These are phyloP conservation scores for Crithidia sp. DNA, from an alignment of 208 protist species.

Conservation along the genomic window DNA sequence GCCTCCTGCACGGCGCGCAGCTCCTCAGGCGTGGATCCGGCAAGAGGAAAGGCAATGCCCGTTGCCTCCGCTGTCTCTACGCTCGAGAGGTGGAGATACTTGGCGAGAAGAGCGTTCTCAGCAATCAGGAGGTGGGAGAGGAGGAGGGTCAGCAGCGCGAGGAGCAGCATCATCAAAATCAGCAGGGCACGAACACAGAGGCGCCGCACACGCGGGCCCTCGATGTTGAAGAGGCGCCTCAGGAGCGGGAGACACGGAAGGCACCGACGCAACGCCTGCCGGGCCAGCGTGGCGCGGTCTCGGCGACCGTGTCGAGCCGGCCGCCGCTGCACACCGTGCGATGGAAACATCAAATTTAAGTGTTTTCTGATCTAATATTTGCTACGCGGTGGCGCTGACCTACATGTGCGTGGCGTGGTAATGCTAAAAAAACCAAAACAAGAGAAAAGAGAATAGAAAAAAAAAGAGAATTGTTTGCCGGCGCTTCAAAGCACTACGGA, in stretches of 20 bases:
- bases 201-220: not conserved
- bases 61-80: not conserved
- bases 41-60: not conserved
- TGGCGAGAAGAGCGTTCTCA: not conserved
- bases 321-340: not conserved
- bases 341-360: too few species aligned
- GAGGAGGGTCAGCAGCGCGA: not conserved
- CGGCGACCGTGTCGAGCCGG: not conserved
- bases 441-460: too few species aligned
- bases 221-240: not conserved
- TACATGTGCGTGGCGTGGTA: too few species aligned
- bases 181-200: not conserved
- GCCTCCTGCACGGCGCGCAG: not conserved
- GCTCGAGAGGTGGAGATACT: not conserved
- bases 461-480: too few species aligned
- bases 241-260: not conserved
- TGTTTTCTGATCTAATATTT: too few species aligned
- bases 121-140: not conserved
- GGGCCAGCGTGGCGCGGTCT: not conserved
- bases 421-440: too few species aligned
- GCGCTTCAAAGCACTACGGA: too few species aligned
- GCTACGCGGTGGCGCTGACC: too few species aligned
- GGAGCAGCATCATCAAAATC: not conserved
- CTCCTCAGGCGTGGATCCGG: not conserved
- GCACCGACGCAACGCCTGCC: constrained; percentile 8